Base-by-base conservation (phyloP, 1,139 yeast species). In the Suhomyces taliae region DNA sequence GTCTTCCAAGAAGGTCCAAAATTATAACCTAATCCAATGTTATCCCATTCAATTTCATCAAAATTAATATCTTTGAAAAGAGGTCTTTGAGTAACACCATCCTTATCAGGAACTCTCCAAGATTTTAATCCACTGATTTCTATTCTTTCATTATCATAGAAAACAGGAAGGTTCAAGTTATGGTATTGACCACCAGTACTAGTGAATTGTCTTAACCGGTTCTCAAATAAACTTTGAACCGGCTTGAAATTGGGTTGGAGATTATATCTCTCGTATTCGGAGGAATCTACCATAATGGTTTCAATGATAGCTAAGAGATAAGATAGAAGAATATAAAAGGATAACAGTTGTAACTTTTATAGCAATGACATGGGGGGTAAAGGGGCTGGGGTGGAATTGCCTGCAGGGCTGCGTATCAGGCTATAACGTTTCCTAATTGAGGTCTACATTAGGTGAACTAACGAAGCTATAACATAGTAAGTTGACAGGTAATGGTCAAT, bases 1-100 rank as follows among this genome's bases (percentile, higher is more conserved):
- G 97, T 87, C 53, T 93, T 85, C 99, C 98, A 93, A 12, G 95
- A 86, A 2, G 98, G 98, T 0, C 97, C 97, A 65, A 87, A 90
- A n/a, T 75, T 70, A 57, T 87, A 84, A 29, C 95, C 95, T 55
- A 83, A 82, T 31, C 74, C 70, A 27, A 90, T 83, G 15, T 72
- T 68, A 48, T 76, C 71, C 85, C 90, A 87, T 36, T 77, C 71
- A 37, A 73, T 57, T 1, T 53, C 46, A 37, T 67, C 69, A 53
- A 86, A 74, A 34, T 61, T 52, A 40, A 90, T 84, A 27, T 87
- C 87, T 50, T 78, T 73, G 72, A 90, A 91, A 33, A 83, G 69
- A 0, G 98, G 98, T 51, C 97, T 79, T 46, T 76, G 73, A 42
- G 87, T 72, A 43, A 64, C 59, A 8, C 78, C 79, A 44, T 70